Evolutionary conservation across 2,329 filamentous ascomycete species (phyloP).

Genomic region (Diaporthe humulicola): DNA sequence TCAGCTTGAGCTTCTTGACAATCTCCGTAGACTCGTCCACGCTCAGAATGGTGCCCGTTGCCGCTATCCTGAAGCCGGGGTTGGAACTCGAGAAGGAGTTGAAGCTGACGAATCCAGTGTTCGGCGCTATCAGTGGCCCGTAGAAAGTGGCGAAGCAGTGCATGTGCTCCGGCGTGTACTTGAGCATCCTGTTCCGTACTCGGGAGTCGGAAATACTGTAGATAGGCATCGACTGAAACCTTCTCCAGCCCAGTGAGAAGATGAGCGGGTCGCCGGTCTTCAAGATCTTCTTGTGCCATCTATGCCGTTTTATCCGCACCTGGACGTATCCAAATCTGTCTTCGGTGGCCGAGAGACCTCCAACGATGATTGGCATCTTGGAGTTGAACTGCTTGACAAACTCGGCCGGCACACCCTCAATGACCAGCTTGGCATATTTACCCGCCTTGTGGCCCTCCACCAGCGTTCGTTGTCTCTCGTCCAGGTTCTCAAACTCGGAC

Average conservation of each 20-base stretch:
- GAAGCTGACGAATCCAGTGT: slow-evolving; percentile 95
- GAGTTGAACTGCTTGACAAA: slow-evolving; percentile 88
- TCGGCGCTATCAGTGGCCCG: slow-evolving; percentile 93
- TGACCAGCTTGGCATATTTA: slow-evolving; percentile 91
- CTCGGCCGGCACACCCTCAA: slow-evolving; percentile 91
- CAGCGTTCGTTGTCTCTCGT: slow-evolving; percentile 83
- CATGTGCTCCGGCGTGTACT: slow-evolving; percentile 99
- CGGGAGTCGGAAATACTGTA: slow-evolving; percentile 97
- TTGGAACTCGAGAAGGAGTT: slow-evolving; percentile 88
- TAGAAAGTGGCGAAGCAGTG: slow-evolving; percentile 98
- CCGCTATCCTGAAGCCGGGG: slow-evolving; percentile 93
- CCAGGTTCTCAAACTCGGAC: slow-evolving; percentile 88
- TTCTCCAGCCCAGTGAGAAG: slow-evolving; percentile 94
- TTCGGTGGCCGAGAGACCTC: slow-evolving; percentile 92
- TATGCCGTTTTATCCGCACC: slow-evolving; percentile 94
- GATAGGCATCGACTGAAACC: slow-evolving; percentile 92
- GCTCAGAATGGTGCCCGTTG: slow-evolving; percentile 91
- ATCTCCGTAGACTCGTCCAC: slow-evolving; percentile 98
- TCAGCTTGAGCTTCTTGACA: slow-evolving; percentile 99
- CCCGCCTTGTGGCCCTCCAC: slow-evolving; percentile 94
- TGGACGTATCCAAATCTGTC: slow-evolving; percentile 97
- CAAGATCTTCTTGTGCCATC: slow-evolving; percentile 99
- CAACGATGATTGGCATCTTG: slow-evolving; percentile 86
- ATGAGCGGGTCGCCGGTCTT: slow-evolving; percentile 98
- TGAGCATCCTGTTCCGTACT: slow-evolving; percentile 96